Base-by-base conservation (phyloP, 768 basidiomycete species). In the Boletus edulis region DNA sequence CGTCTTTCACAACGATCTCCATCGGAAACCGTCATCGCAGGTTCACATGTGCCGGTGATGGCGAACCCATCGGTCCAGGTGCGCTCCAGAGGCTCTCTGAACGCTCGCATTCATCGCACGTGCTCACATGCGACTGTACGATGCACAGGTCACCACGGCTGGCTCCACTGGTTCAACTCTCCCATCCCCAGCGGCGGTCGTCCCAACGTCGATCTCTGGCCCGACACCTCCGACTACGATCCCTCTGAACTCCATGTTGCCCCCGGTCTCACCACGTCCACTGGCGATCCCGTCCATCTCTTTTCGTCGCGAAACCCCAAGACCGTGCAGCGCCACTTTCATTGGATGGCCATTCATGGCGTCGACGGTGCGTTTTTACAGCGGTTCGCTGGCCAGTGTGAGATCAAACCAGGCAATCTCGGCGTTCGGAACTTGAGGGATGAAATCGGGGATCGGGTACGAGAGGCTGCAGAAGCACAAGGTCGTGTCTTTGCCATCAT, bases 401-500 rank as follows among this genome's bases (percentile, higher is more conserved):
- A 90, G 62, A 41, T 78, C 37, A 71, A 82, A 34, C 75, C 78
- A 9, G 73, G 73, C 0, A 81, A 80, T 51, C 72, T 79, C n/a
- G 86, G 81, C 3, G 80, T 89, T 18, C 73, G 79, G 58, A 68
- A 79, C 15, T 71, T 88, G 50, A 78, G 91, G 27, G 91, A 94
- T 58, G 87, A 91, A 64, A 78, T 93, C 1, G 82, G 87, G 3
- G 79, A 87, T 52, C 75, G 79, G 12, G 91, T 93, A 17, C 74
- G 79, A 57, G 86, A 86, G 60, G 89, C 89, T 17, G 89, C 90
- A 2, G 91, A 93, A 74, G 77, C 78, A 46, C 87, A 92, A 62
- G 89, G 87, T 2, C 75, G 91, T 45, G 89, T 90, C 6, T 93
- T 84, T 69, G 86, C 91, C 12, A 87, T 92, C 58, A 94, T 94